Base-by-base conservation (phyloP, 2,329 filamentous ascomycete genomes). In the Pseudogymnoascus sp. region DNA sequence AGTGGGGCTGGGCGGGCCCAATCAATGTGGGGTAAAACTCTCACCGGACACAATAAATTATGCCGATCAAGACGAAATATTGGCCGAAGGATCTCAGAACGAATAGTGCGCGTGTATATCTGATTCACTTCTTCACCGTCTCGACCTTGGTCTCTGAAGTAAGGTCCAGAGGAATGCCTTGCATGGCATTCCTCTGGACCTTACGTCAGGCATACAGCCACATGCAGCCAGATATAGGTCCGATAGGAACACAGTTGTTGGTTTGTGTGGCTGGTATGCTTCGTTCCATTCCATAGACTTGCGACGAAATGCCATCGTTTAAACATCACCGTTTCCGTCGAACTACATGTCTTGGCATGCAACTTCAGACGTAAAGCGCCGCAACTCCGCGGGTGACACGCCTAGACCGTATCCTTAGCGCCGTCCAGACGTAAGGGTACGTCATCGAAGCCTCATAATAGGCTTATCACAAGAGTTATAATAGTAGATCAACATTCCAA, bases 21-120 rank as follows among this genome's bases (percentile, higher is more conserved):
- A 57, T 57, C 25, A 57, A 31, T 57, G 48, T 34, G 48, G 25
- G 48, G 48, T 57, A 57, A 57, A 48, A 31, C 48, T 57, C 48
- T n/a, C 48, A 57, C 48, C 48, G 5, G 48, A 57, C 48, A 57
- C 48, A 31, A 16, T 4, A 31, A 57, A 28, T 19, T 19, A 7
- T 28, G 48, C 48, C 48, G 48, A 57, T 57, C 25, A 34, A 57
- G 8, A 34, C 25, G 8, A 19, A 31, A 57, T 57, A 57, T 57
- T 57, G 48, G 48, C 48, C 25, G 48, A 31, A 57, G 48, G 8
- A 10, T 54, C 48, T 54, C 16, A 31, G 48, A 54, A 54, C n/a
- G 23, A 28, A 57, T 31, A 57, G 8, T 8, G n/a, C 48, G 8
- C n/a, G 48, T 31, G 48, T 14, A 13, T 11, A 31, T 57, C 19